Base-by-base conservation (phyloP, 1,139 yeast genomes). In the Hyphopichia buzzinii region DNA sequence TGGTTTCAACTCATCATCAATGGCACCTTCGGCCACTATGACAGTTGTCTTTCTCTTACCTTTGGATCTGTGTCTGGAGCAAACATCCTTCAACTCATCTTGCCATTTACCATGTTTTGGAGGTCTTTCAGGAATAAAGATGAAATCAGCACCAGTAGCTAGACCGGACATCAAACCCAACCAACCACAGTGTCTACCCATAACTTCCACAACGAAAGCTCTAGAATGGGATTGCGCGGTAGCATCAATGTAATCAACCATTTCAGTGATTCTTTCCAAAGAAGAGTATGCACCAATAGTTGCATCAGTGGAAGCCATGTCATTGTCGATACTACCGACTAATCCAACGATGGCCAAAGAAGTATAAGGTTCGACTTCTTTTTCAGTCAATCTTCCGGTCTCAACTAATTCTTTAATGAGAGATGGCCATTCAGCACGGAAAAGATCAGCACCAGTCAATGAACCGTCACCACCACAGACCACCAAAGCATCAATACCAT, bases 381-480 rank as follows among this genome's bases (percentile, higher is more conserved):
- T 80, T 21, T 59, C 42, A 10, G 90, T 66, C 42, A 90, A 73
- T 46, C 67, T 69, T 4, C 75, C 73, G 6, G 62, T 71, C 2
- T 65, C 66, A 30, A 74, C 67, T 46, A 92, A 74, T 59, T 92
- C 97, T 26, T 74, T 62, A 35, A 90, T 67, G 49, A 92, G 75
- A 13, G 85, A 74, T 4, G 96, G 96, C 98, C 98, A 92, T 63
- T 92, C 97, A 24, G 79, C 64, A 59, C 98, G 80, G 70, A 92
- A 89, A 43, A 85, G 69, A 59, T 92, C 97, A 11, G 98, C 98
- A 50, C 98, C 98, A 1, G 98, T 92, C 48, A 92, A 72, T 0
- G 97, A 89, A 38, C 98, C 98, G 57, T 92, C 98, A 65, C 98
- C 98, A 54, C 98, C 98, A 66, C 97, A 88, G n/a, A 92, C 97